A percentile compares a stretch with the other conserved stretches of the same genome.
These are phyloP conservation scores for Jasminum sambac DNA, from an alignment of 257 asterid species.

Conservation along the genomic window DNA sequence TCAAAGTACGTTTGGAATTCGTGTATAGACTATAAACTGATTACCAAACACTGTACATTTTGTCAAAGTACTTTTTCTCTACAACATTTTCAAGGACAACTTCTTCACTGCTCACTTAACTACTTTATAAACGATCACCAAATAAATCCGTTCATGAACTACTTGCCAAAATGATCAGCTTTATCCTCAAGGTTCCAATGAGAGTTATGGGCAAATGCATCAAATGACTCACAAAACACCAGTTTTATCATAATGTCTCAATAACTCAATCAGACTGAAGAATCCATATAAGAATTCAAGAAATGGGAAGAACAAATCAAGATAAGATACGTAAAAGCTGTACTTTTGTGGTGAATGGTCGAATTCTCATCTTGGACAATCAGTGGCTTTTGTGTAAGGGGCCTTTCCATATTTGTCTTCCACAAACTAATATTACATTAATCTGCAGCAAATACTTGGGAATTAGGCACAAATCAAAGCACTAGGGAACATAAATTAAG, in stretches of 20 bases:
- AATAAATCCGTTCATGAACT: no score
- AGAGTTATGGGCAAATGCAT: neutral
- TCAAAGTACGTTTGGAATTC: no score
- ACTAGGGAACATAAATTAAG: neutral
- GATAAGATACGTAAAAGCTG: neutral
- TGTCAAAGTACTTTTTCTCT: no score
- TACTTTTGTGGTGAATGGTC: slow-evolving; percentile 48
- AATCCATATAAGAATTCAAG: slow-evolving; percentile 8
- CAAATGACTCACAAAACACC: neutral
- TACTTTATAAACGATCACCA: no score
- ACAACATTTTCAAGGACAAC: no score
- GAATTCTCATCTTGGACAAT: slow-evolving; percentile 63
- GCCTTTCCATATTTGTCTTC: slow-evolving; percentile 53
- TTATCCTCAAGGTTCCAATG: no score
- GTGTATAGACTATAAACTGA: no score
- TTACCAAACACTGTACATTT: no score
- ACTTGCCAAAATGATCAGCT: neutral
- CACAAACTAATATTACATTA: slow-evolving; percentile 19
- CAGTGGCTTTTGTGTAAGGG: slow-evolving; percentile 50
- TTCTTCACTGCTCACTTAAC: no score
- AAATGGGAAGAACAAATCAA: neutral
- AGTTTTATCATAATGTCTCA: neutral
- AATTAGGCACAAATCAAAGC: slow-evolving; percentile 2
- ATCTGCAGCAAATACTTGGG: slow-evolving; percentile 11
- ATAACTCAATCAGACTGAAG: neutral